Base-by-base conservation (phyloP, 768 basidiomycete genomes). In the Boletus sensibilis region DNA sequence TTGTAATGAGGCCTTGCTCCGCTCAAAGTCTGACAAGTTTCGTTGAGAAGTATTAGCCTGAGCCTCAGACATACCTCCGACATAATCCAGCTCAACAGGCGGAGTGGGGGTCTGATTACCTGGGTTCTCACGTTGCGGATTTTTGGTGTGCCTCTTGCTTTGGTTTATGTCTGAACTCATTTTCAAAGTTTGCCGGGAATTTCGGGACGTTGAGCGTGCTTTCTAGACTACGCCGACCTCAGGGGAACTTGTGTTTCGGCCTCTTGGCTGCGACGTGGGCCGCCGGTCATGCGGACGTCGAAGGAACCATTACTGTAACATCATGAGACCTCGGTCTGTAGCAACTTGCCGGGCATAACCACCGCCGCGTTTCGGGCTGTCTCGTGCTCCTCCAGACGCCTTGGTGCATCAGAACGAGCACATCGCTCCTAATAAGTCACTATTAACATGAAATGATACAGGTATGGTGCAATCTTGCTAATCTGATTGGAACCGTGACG, bases 361-460 rank as follows among this genome's bases (percentile, higher is more conserved):
- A 38, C 47, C 16, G 25, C 39, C 34, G n/a, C 33, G 27, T 50
- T 52, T 44, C 25, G 48, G 29, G 16, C 33, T 37, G 16, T 25
- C 5, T 33, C 37, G 37, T 50, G 33, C 31, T 46, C 18, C 6
- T 45, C 14, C 21, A 20, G 34, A 29, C 39, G 29, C 16, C 46
- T 34, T 45, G 40, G 40, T 37, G 35, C 53, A 18, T 54, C 50
- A 57, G 40, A 49, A 55, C 25, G 57, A 59, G 46, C 31, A 43
- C 42, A 34, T 35, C 6, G 44, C 48, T 60, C 47, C 37, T 44
- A 59, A 48, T 57, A 48, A 50, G 56, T 45, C 50, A 42, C 33
- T 61, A 66, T 66, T 65, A 62, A 55, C 59, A 56, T 62, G 61
- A 31, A 58, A 56, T 57, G 58, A 54, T 68, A 68, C 66, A 68